Evolutionary conservation across 164 flowering plant species (phyloP).

Genomic region (Berberis vulgaris): DNA sequence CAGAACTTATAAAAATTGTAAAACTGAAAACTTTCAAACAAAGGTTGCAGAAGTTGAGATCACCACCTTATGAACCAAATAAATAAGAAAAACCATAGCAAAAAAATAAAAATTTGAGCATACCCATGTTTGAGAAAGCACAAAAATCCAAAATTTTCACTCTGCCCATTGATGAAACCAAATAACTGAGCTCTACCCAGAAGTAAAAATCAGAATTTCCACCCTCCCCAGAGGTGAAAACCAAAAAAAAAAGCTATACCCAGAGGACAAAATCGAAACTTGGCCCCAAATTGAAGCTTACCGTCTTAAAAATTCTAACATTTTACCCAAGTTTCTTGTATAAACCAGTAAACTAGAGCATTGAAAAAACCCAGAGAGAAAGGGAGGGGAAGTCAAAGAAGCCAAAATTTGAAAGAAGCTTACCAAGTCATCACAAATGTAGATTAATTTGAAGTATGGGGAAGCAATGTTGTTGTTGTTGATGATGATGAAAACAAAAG

Average conservation of each 20-base stretch:
- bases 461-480: not conserved
- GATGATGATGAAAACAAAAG: not conserved
- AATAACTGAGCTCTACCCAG: not conserved
- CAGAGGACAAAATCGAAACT: conserved; percentile 4
- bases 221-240: not conserved
- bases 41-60: not conserved
- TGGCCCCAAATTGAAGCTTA: conserved; percentile 5
- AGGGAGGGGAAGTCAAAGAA: not conserved
- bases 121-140: no score
- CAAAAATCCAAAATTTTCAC: no score
- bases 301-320: not conserved
- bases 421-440: conserved; percentile 5
- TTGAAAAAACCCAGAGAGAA: not conserved
- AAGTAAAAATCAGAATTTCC: not conserved
- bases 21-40: not conserved
- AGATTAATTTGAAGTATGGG: not conserved
- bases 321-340: not conserved
- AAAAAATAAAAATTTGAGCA: no score
- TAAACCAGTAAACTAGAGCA: not conserved
- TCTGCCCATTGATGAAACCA: not conserved
- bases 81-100: not conserved
- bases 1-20: no score
- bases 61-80: not conserved
- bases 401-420: conserved; percentile 6
- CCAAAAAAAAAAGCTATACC: conserved; percentile 1